These are phyloP conservation scores for Eucalyptus rudis DNA, from an alignment of 345 rosid species.

Conservation along the genomic window DNA sequence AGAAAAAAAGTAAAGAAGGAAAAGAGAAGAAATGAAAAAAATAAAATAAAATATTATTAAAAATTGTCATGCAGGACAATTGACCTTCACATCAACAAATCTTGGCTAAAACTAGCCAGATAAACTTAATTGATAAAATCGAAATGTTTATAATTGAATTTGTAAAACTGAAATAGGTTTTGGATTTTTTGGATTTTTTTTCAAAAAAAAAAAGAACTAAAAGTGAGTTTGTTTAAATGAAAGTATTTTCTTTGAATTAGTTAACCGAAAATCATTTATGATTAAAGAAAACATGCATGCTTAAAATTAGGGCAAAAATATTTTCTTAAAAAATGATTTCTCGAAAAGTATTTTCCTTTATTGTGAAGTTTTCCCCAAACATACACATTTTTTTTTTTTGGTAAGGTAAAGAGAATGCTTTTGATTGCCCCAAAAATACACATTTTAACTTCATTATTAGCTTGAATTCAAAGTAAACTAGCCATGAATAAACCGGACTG, in stretches of 20 bases:
- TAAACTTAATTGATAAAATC: too few relatives aligned
- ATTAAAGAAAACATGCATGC: neutral
- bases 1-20: rapidly evolving
- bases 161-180: neutral
- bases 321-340: too few relatives aligned
- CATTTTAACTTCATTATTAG: neutral
- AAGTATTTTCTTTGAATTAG: neutral
- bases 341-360: too few relatives aligned
- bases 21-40: neutral
- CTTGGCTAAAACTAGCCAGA: rapidly evolving
- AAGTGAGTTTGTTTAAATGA: neutral
- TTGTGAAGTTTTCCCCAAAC: neutral
- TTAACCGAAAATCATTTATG: neutral
- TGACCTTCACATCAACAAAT: too few relatives aligned
- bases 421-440: neutral
- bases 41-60: too few relatives aligned
- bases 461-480: neutral
- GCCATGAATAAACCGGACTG: neutral
- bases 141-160: too few relatives aligned
- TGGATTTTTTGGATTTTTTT: neutral
- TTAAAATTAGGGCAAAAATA: too few relatives aligned
- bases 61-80: neutral
- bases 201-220: too few relatives aligned
- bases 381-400: too few relatives aligned
- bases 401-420: too few relatives aligned